These are phyloP conservation scores for Inonotus hispidus DNA, from an alignment of 1,284 basidiomycete species.

Conservation along the genomic window DNA sequence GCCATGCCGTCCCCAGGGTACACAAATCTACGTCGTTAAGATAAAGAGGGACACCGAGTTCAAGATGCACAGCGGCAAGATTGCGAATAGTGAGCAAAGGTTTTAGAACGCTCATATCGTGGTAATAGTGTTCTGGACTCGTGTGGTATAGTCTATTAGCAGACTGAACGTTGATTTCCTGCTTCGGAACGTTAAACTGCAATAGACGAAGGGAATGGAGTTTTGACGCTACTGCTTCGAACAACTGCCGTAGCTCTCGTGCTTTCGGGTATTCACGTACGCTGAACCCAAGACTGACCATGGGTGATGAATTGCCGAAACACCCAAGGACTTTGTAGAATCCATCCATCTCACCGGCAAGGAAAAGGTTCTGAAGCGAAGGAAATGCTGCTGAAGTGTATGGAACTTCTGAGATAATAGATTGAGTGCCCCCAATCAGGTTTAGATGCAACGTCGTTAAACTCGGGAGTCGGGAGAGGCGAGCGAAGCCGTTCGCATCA, in stretches of 20 bases:
- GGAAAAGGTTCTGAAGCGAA: slow-evolving; percentile 15
- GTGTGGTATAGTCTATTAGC: not conserved
- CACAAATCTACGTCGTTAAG: slow-evolving; percentile 13
- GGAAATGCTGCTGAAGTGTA: slow-evolving; percentile 8
- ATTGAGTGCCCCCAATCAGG: not conserved
- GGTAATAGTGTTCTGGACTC: slow-evolving; percentile 13
- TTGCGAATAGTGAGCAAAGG: slow-evolving; percentile 6
- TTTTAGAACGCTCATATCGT: slow-evolving; percentile 8
- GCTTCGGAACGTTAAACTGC: slow-evolving; percentile 16
- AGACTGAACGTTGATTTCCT: slow-evolving; percentile 7
- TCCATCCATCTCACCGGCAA: slow-evolving; percentile 8
- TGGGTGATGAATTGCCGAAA: slow-evolving; percentile 2
- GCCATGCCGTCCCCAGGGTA: slow-evolving; percentile 11
- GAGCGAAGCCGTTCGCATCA: slow-evolving; percentile 8
- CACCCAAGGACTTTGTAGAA: slow-evolving; percentile 13
- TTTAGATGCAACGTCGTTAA: slow-evolving; percentile 17
- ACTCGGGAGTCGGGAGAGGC: slow-evolving; percentile 12
- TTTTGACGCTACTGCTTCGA: slow-evolving; percentile 7
- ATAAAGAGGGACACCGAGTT: slow-evolving; percentile 16
- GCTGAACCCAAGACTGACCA: slow-evolving; percentile 18
- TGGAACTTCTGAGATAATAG: not conserved
- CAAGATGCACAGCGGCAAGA: slow-evolving; percentile 17
- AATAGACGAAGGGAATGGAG: slow-evolving; percentile 9
- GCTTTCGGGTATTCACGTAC: slow-evolving; percentile 14
- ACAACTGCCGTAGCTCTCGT: slow-evolving; percentile 6